phyloP scores from a whole-genome alignment of 805 yeast genomes.

The Lipomyces chichibuensis region DNA sequence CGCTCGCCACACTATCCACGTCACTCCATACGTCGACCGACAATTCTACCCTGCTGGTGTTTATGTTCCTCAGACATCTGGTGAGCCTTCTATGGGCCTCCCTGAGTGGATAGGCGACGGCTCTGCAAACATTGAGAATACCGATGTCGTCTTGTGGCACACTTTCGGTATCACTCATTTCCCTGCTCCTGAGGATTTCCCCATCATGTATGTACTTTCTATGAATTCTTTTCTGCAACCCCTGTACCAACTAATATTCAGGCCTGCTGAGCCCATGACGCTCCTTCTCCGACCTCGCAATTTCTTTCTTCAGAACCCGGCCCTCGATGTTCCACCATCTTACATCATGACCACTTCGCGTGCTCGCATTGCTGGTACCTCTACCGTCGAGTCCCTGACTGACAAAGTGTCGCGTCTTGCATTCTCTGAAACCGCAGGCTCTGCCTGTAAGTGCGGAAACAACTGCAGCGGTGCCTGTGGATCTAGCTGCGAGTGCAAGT shows the following conservation, averaged over 20 bases:
- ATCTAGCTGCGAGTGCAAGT: slow-evolving; percentile 12
- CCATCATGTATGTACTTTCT: slow-evolving; percentile 61
- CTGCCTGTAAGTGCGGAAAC: background rate
- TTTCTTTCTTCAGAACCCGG: slow-evolving; percentile 77
- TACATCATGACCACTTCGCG: slow-evolving; percentile 31
- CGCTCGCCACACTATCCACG: slow-evolving; percentile 69
- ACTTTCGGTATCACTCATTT: slow-evolving; percentile 84
- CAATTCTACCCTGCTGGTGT: slow-evolving; percentile 76
- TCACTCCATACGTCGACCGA: slow-evolving; percentile 72
- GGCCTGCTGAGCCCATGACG: slow-evolving; percentile 77
- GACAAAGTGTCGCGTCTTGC: slow-evolving; percentile 31
- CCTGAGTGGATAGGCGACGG: slow-evolving; percentile 46
- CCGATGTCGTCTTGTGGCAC: slow-evolving; percentile 76
- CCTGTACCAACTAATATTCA: background rate
- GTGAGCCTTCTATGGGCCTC: slow-evolving; percentile 41
- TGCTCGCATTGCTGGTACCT: slow-evolving; percentile 14
- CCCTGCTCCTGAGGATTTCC: slow-evolving; percentile 90
- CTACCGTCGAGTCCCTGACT: slow-evolving; percentile 25
- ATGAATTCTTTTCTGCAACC: background rate
- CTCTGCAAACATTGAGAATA: slow-evolving; percentile 48
- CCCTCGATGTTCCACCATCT: slow-evolving; percentile 67
- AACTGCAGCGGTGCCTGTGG: background rate
- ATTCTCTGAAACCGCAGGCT: slow-evolving; percentile 22
- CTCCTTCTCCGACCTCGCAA: slow-evolving; percentile 76
- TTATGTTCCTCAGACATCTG: slow-evolving; percentile 45